Evolutionary conservation across 2,329 filamentous ascomycete genomes (phyloP), one percentile per base, ranked within the genome.

Genomic region (Fusarium denticulatum): DNA sequence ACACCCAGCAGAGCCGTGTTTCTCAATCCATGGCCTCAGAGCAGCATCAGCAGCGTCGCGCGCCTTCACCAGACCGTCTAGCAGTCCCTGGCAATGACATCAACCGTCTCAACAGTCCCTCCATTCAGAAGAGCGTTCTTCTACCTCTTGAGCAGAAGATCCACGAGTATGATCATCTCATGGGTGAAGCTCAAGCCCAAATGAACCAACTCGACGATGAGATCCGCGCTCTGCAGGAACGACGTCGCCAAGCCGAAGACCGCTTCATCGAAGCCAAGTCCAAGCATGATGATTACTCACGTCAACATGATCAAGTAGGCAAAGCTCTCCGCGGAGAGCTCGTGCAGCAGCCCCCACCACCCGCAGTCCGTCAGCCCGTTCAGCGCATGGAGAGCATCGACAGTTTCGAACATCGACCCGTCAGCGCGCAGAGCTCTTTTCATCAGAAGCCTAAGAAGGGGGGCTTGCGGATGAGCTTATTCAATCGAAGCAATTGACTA

Each of bases 71-170:
- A 5, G 64, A 71, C 7, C 66, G 67, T 37, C 66, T 69, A 30
- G 64, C 66, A 40, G 57, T 73, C 9, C 72, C 73, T 10, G 74
- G 75, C 43, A 65, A 63, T 26, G 60, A 74, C 49, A 83, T 86
- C 77, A 80, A 80, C 70, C 84, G 84, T n/a, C 79, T 86, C 64
- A 82, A 85, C 70, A 85, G 82, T 67, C 84, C 84, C 24, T 84
- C 81, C 76, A 81, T 86, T 56, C 76, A 81, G 59, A 80, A 83
- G 68, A 84, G 79, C 72, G 84, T 86, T 64, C 82, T 86, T 39
- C 82, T 84, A 67, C 84, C 84, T 10, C 83, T 86, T 1, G 83
- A 85, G 67, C 80, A 81, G 58, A 86, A 86, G 78, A 82, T 86
- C 46, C 78, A 79, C 53, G 83, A 86, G 80, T 86, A 86, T 77